A percentile compares a stretch with the other conserved stretches of the same genome.
phyloP scores from a whole-genome alignment of 768 basidiomycete genomes.

The Scleroderma bovista region DNA sequence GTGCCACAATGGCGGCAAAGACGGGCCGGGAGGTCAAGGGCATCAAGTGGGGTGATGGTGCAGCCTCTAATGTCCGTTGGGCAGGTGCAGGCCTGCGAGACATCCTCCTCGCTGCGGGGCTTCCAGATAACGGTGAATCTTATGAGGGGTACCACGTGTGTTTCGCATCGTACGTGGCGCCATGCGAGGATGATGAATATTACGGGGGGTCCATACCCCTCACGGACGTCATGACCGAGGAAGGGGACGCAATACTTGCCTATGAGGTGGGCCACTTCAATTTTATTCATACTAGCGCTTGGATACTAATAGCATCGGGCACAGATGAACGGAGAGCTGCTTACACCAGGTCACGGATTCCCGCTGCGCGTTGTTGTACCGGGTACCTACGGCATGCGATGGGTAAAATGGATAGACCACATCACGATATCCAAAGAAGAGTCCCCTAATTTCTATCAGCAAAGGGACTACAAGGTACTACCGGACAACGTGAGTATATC shows the following conservation, averaged over 20 bases:
- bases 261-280: constrained; percentile 42
- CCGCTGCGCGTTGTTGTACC: constrained; percentile 66
- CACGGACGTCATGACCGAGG: constrained; percentile 40
- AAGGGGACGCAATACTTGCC: constrained; percentile 53
- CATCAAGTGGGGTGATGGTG: constrained; percentile 61
- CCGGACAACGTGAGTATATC: constrained; percentile 40
- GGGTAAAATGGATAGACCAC: constrained; percentile 73
- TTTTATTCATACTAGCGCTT: too few relatives aligned
- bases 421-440: constrained; percentile 48
- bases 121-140: constrained; percentile 19
- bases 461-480: constrained; percentile 63
- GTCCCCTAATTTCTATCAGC: constrained; percentile 67
- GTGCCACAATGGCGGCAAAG: constrained; percentile 56
- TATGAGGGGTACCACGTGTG: constrained; percentile 43
- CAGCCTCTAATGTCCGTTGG: constrained; percentile 68
- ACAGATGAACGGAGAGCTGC: constrained; percentile 60
- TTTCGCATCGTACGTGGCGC: constrained; percentile 54
- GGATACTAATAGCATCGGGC: not conserved
- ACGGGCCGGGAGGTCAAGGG: constrained; percentile 46
- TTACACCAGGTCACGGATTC: constrained; percentile 58
- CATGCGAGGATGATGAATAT: constrained; percentile 54
- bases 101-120: constrained; percentile 42
- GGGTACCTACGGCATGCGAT: constrained; percentile 62
- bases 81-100: constrained; percentile 54
- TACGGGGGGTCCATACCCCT: constrained; percentile 64